Percentiles rank a stretch among this genome's conserved stretches.
phyloP scores from a whole-genome alignment of 495 filamentous ascomycete genomes.

The Xylaria cubensis region DNA sequence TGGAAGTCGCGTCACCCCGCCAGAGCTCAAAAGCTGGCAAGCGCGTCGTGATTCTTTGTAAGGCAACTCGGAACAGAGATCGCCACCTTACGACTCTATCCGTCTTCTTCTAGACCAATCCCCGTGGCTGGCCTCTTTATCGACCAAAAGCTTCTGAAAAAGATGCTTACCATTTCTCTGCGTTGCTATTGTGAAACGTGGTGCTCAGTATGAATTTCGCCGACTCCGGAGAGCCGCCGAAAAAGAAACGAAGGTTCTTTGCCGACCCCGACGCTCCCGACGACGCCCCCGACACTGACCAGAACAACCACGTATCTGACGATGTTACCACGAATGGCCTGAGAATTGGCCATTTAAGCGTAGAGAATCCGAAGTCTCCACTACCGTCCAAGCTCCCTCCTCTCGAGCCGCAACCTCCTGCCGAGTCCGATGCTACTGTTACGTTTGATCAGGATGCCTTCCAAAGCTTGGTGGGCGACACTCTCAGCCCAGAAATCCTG shows the following conservation, averaged over 20 bases:
- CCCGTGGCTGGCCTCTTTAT: neutral
- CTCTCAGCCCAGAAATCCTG: conserved; percentile 60
- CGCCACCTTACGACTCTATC: neutral
- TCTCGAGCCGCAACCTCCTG: neutral
- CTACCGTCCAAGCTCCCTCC: neutral
- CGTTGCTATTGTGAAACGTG: neutral
- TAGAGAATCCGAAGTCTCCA: neutral
- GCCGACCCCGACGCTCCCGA: conserved; percentile 55
- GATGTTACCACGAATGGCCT: conserved; percentile 20
- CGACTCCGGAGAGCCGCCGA: conserved; percentile 66
- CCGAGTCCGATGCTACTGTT: conserved; percentile 12
- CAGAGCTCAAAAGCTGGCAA: conserved; percentile 13
- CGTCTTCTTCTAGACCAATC: neutral
- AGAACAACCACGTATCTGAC: conserved; percentile 21
- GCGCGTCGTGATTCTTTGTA: conserved; percentile 11
- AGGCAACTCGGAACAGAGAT: neutral
- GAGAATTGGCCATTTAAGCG: conserved; percentile 29
- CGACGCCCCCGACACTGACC: conserved; percentile 54
- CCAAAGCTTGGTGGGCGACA: conserved; percentile 71
- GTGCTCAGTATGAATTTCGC: conserved; percentile 59
- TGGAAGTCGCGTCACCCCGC: conserved; percentile 33
- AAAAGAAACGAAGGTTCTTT: conserved; percentile 86
- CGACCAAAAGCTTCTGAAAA: neutral
- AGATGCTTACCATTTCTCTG: conserved; percentile 2
- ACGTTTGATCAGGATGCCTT: conserved; percentile 74